Evolutionary conservation across 106 monocot genomes (phyloP), one percentile per base, ranked within the genome.

Genomic region (Vanilla planifolia): DNA sequence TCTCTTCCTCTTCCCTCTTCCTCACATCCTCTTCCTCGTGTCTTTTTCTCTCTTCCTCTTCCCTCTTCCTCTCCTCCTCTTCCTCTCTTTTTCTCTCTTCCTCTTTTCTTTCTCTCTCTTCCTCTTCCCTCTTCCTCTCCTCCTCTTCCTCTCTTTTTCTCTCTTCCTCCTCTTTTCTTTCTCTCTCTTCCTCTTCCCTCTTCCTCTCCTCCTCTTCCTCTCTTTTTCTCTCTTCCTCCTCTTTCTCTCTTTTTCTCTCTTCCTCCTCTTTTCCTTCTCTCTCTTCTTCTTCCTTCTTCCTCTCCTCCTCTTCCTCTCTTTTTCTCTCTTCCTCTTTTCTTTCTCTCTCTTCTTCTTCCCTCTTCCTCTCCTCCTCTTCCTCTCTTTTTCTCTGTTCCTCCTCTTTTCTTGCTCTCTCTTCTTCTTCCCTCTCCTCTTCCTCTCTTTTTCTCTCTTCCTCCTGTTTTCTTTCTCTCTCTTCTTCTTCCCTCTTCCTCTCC

Each of bases 401-500:
- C 21, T 48, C 22, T 36, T 36, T 11, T 11, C 48, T 14, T 6
- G 51, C 8, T 29, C 60, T 37, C 26, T 67, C 20, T 70, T 42
- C 14, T 48, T 21, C 8, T 28, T 15, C 22, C 56, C 52, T 44
- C 53, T 28, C 3, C 1, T 40, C 2, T 34, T 41, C 3, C 35
- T 66, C 26, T 71, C 51, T 9, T 44, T 63, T 11, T n/a, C 8
- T 2, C 30, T 47, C 22, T 3, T 43, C n/a, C 21, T 43, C 36
- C 51, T 66, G 21, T 65, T 73, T 32, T 72, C 55, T 30, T 51
- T 47, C 17, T 32, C 9, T 29, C 56, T 69, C 43, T 48, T 53
- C 39, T 44, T 68, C 2, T 36, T 44, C 41, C 14, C 26, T 43
- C 24, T 14, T 43, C 40, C 45, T 51, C 50, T 43, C 40, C 36